Conservation (phyloP, 1,284 basidiomycete species). For the Golubevia pallescens region DNA sequence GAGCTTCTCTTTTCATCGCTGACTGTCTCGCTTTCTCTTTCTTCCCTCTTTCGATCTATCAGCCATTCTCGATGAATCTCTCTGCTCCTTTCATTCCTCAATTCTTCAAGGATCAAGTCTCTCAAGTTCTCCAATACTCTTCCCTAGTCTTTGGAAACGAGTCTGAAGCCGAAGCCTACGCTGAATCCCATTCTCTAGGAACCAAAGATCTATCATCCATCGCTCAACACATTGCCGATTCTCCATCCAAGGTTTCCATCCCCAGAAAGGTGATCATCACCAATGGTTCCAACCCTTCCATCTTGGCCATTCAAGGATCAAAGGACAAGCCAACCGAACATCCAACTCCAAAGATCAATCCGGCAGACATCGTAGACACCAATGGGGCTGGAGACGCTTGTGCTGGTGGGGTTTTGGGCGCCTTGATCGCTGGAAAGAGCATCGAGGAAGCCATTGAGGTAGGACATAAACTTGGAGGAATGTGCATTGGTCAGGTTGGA, state of each 20-base stretch:
- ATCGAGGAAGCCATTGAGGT: conserved; percentile 80
- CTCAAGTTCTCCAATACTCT: conserved; percentile 53
- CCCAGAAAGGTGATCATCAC: conserved; percentile 89
- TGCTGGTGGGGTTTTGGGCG: conserved; percentile 94
- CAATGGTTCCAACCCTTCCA: conserved; percentile 81
- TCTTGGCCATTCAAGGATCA: conserved; percentile 73
- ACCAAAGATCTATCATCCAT: conserved; percentile 50
- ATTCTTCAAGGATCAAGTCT: conserved; percentile 80
- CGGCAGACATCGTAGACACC: conserved; percentile 79
- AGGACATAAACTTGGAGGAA: conserved; percentile 86
- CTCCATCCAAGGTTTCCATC: conserved; percentile 70
- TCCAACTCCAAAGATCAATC: conserved; percentile 67
- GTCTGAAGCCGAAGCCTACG: conserved; percentile 88
- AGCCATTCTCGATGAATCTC: conserved; percentile 75
- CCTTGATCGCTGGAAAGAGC: conserved; percentile 78
- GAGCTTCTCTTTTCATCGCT: not conserved
- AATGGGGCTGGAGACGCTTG: conserved; percentile 99
- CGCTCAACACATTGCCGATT: conserved; percentile 58
- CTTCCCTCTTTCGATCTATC: not conserved
- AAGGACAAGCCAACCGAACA: conserved; percentile 68
- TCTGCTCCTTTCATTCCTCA: conserved; percentile 97
- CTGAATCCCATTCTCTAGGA: conserved; percentile 65
- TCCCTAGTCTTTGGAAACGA: conserved; percentile 76
- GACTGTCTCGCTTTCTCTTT: not conserved
- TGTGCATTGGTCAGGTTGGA: conserved; percentile 83